Conservation (phyloP, 2,329 filamentous ascomycete species). For the Periconia macrospinosa region DNA sequence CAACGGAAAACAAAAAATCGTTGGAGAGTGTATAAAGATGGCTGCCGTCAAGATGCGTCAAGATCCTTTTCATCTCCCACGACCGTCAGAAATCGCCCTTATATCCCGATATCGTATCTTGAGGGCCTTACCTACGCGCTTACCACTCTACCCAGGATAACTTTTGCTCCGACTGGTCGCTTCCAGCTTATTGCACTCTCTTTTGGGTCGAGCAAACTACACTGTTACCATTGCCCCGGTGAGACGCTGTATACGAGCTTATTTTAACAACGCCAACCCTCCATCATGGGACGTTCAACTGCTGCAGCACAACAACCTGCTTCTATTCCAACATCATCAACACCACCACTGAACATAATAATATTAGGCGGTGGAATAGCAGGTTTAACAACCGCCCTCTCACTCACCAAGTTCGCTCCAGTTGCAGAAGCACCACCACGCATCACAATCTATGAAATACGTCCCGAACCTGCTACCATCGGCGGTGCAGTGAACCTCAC, state of each 20-base stretch:
- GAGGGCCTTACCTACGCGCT: too few species aligned
- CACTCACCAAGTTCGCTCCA: conserved; percentile 49
- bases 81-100: too few species aligned
- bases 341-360: conserved; percentile 23
- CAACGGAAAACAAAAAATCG: neutral
- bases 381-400: conserved; percentile 42
- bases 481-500: conserved; percentile 65
- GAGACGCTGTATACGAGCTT: neutral
- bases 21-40: too few species aligned
- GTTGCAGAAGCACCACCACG: conserved; percentile 32
- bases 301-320: neutral
- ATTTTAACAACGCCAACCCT: neutral
- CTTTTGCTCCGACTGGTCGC: too few species aligned
- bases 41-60: too few species aligned
- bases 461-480: conserved; percentile 48
- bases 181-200: neutral
- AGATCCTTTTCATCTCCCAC: too few species aligned
- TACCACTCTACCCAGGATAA: too few species aligned
- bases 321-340: neutral
- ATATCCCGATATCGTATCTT: too few species aligned
- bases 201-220: conserved; percentile 1
- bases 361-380: conserved; percentile 39
- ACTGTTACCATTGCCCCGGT: neutral
- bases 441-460: conserved; percentile 54
- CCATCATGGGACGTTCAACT: conserved; percentile 6